A percentile compares a stretch with the other conserved stretches of the same genome.
Conservation (phyloP, 305 asterid species). For the Striga hermonthica region DNA sequence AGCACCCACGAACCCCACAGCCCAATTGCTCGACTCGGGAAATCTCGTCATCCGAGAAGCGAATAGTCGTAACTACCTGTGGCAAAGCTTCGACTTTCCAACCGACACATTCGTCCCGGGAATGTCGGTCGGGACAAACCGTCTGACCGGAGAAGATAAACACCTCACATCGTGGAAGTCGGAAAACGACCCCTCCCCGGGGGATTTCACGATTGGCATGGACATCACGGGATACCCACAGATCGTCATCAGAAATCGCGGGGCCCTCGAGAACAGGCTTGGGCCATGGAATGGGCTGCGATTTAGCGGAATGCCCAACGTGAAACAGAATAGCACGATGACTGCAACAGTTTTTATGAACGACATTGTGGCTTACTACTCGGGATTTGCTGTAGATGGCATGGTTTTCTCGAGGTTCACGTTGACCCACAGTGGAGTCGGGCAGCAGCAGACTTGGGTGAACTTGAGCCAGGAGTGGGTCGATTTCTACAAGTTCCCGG, state of each 20-base stretch:
- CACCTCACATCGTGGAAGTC: neutral
- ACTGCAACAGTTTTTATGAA: neutral
- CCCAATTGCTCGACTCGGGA: neutral
- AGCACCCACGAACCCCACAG: neutral
- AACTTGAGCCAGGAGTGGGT: slow-evolving; percentile 27
- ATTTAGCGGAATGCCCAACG: slow-evolving; percentile 9
- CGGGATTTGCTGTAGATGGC: neutral
- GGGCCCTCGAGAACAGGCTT: neutral
- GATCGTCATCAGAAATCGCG: neutral
- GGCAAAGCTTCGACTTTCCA: slow-evolving; percentile 2
- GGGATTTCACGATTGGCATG: neutral
- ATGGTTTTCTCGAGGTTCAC: slow-evolving; percentile 21
- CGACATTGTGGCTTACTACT: neutral
- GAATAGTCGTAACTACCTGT: neutral
- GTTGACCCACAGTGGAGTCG: slow-evolving; percentile 30
- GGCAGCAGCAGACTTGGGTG: slow-evolving; percentile 33
- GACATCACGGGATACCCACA: slow-evolving; percentile 17
- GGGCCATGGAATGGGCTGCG: slow-evolving; percentile 14
- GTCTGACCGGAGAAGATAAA: neutral
- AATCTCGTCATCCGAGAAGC: neutral
- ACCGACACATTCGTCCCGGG: neutral
- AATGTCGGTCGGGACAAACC: neutral
- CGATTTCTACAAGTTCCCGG: slow-evolving; percentile 15
- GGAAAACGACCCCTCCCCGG: neutral
- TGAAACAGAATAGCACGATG: neutral